A percentile compares a stretch with the other conserved stretches of the same genome.
These are phyloP conservation scores for Aspergillus felis DNA, from an alignment of 2,329 filamentous ascomycete genomes.

Conservation along the genomic window DNA sequence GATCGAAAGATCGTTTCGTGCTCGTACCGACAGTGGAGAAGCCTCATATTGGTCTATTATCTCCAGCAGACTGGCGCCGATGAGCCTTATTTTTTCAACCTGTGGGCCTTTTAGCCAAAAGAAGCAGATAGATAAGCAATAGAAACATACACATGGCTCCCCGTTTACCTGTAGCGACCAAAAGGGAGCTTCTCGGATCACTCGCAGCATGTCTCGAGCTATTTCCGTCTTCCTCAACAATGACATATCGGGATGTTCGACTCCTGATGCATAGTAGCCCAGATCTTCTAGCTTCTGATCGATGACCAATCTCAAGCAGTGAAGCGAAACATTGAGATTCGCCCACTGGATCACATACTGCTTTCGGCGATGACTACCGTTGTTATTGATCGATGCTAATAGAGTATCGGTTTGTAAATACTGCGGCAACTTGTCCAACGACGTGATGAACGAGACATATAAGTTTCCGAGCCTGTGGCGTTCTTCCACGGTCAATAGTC, in stretches of 20 bases:
- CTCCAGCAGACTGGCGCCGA: conserved; percentile 14
- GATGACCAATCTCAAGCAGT: conserved; percentile 44
- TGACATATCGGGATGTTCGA: conserved; percentile 11
- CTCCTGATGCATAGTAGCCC: conserved; percentile 5
- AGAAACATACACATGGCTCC: conserved; percentile 14
- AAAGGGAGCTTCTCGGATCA: conserved; percentile 42
- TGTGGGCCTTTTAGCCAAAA: background rate
- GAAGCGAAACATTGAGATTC: conserved; percentile 33
- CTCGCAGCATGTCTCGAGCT: conserved; percentile 40
- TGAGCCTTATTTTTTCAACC: conserved; percentile 17
- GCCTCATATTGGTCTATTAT: conserved; percentile 33
- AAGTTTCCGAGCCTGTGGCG: conserved; percentile 33
- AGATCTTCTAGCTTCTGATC: conserved; percentile 22
- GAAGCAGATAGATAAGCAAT: background rate
- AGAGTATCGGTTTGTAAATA: conserved; percentile 27
- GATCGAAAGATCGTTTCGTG: conserved; percentile 38
- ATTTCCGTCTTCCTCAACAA: conserved; percentile 40
- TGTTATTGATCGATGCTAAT: conserved; percentile 4
- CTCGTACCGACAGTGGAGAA: conserved; percentile 35
- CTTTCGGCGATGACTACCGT: conserved; percentile 3
- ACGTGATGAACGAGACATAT: conserved; percentile 41
- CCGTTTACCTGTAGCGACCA: conserved; percentile 27
- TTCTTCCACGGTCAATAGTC: conserved; percentile 18
- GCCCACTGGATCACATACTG: conserved; percentile 38
- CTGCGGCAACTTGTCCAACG: conserved; percentile 37